These are phyloP conservation scores for Brasilioporus rufonigricans DNA, from an alignment of 768 basidiomycete species.

Conservation along the genomic window DNA sequence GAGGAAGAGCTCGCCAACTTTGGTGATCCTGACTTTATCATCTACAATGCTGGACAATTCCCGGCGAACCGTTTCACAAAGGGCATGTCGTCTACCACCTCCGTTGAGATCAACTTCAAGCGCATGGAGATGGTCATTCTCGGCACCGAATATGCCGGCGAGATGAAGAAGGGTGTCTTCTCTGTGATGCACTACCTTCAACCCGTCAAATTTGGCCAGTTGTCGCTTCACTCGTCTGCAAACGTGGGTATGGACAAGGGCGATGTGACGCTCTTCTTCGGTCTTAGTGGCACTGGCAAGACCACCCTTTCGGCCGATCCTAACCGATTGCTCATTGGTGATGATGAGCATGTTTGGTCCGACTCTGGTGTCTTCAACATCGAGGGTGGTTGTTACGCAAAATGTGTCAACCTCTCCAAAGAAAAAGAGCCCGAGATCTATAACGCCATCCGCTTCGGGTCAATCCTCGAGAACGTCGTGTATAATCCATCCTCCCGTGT, in stretches of 20 bases:
- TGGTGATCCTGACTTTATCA: slow-evolving; percentile 98
- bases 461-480: slow-evolving; percentile 98
- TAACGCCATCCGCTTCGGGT: slow-evolving; percentile 91
- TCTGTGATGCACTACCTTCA: slow-evolving; percentile 99
- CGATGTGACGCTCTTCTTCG: slow-evolving; percentile 98
- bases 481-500: slow-evolving; percentile 80
- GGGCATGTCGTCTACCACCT: slow-evolving; percentile 99
- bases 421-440: slow-evolving; percentile 99
- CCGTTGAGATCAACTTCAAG: slow-evolving; percentile 99
- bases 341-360: slow-evolving; percentile 99
- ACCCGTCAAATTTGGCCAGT: slow-evolving; percentile 97
- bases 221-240: slow-evolving; percentile 96
- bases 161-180: slow-evolving; percentile 99
- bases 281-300: slow-evolving; percentile 97
- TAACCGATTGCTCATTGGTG: slow-evolving; percentile 89
- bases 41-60: slow-evolving; percentile 99
- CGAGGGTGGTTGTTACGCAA: slow-evolving; percentile 99
- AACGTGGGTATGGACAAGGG: slow-evolving; percentile 88
- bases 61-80: slow-evolving; percentile 99
- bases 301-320: slow-evolving; percentile 98
- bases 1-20: slow-evolving; percentile 91
- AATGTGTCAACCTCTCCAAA: slow-evolving; percentile 92
- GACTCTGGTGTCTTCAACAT: slow-evolving; percentile 99
- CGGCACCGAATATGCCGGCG: slow-evolving; percentile 95
- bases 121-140: slow-evolving; percentile 99